Evolutionary conservation across 163 green algal species (phyloP).

Genomic region (Chlamydomonas reinhardtii): DNA sequence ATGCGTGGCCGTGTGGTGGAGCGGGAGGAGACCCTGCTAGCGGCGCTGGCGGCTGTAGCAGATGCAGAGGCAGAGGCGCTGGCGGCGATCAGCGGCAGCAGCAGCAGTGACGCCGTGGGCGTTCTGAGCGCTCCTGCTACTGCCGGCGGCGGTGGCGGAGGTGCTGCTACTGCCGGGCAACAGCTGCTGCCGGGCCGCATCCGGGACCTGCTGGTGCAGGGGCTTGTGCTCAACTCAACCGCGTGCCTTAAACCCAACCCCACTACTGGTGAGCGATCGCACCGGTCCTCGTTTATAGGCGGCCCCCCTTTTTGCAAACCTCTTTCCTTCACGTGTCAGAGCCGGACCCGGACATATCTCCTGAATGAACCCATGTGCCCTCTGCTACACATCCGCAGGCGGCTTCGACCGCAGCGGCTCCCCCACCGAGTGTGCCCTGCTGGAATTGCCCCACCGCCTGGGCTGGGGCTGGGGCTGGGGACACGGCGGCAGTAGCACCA

Average conservation of each 20-base stretch:
- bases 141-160: neutral
- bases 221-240: slow-evolving; percentile 80
- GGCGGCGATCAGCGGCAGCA: no score
- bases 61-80: no score
- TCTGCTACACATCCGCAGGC: no score
- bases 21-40: no score
- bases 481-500: neutral
- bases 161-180: neutral
- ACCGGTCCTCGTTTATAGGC: no score
- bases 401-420: slow-evolving; percentile 74
- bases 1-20: no score
- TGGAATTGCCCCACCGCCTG: slow-evolving; percentile 71
- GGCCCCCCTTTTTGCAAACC: no score
- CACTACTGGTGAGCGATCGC: neutral
- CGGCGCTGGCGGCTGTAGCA: no score
- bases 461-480: slow-evolving; percentile 40
- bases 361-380: no score
- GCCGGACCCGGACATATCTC: no score
- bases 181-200: slow-evolving; percentile 41
- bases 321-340: no score
- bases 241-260: slow-evolving; percentile 51
- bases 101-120: neutral
- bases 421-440: slow-evolving; percentile 89
- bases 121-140: no score
- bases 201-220: slow-evolving; percentile 65